A percentile compares a stretch with the other conserved stretches of the same genome.
Conservation (phyloP, 495 filamentous ascomycete species). For the Tuber melanosporum region DNA sequence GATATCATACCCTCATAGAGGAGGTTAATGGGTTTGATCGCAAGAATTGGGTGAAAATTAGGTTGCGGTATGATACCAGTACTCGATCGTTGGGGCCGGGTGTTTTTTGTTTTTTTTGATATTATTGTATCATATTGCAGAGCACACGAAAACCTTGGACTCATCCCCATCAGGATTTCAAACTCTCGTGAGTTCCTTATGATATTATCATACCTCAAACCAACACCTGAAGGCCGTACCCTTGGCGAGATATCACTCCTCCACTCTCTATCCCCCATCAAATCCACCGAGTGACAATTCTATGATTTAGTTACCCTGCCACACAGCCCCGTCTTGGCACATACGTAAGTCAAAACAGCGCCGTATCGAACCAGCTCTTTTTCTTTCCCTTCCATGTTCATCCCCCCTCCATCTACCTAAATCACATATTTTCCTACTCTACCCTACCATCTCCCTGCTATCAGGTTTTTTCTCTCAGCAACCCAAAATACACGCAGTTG, state of each 20-base stretch:
- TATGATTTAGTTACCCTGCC: slow-evolving; percentile 9
- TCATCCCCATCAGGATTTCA: background rate
- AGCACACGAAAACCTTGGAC: background rate
- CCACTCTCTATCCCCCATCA: background rate
- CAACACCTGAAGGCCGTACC: background rate
- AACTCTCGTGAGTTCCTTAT: background rate
- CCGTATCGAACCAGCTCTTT: background rate
- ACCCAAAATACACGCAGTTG: background rate
- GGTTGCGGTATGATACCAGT: background rate
- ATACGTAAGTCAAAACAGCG: background rate
- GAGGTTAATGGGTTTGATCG: background rate
- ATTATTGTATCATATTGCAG: background rate
- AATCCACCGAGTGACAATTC: background rate
- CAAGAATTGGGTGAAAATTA: background rate
- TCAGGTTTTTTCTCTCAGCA: background rate
- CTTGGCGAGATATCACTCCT: slow-evolving; percentile 2
- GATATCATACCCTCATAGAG: background rate
- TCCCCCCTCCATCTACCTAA: background rate
- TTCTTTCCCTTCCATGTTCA: background rate
- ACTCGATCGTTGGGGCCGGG: background rate
- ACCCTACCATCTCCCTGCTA: background rate
- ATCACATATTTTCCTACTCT: background rate
- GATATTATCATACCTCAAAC: background rate
- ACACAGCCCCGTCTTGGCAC: slow-evolving; percentile 4
- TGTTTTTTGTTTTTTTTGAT: background rate